Percentiles rank a stretch among this genome's conserved stretches.
Evolutionary conservation across 257 asterid species (phyloP).

Genomic region (Solanum habrochaites): DNA sequence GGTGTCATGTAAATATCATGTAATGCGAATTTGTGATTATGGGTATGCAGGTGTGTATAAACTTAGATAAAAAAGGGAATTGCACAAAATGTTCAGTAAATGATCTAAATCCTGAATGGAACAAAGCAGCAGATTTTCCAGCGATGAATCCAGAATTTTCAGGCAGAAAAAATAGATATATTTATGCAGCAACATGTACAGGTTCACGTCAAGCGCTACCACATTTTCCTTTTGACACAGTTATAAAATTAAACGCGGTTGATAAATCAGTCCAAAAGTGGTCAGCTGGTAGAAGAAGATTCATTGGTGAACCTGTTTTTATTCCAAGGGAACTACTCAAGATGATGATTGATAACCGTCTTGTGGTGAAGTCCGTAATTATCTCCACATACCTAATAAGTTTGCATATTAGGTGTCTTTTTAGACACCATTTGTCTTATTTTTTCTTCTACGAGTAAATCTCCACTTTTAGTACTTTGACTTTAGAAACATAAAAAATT

Average conservation of each 20-base stretch:
- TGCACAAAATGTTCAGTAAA: constrained; percentile 37
- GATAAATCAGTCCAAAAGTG: constrained; percentile 43
- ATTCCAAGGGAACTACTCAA: constrained; percentile 20
- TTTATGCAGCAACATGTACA: constrained; percentile 79
- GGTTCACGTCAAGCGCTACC: constrained; percentile 79
- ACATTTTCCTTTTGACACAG: constrained; percentile 88
- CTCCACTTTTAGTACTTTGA: neutral
- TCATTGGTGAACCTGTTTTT: constrained; percentile 86
- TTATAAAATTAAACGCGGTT: constrained; percentile 48
- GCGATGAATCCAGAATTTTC: constrained; percentile 61
- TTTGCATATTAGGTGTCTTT: neutral
- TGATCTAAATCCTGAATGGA: constrained; percentile 37
- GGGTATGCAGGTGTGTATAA: constrained; percentile 49
- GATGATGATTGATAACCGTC: constrained; percentile 85
- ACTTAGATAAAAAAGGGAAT: constrained; percentile 37
- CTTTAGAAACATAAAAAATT: neutral
- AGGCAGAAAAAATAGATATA: constrained; percentile 36
- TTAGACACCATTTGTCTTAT: neutral
- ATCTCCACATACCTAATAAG: neutral
- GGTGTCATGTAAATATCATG: neutral
- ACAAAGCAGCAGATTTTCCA: constrained; percentile 82
- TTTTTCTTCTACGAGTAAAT: neutral
- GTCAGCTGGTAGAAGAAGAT: constrained; percentile 63
- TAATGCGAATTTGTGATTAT: neutral
- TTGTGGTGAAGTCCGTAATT: constrained; percentile 66